A percentile compares a stretch with the other conserved stretches of the same genome.
These are phyloP conservation scores for Aspergillus transmontanensis DNA, from an alignment of 2,329 filamentous ascomycete genomes.

Conservation along the genomic window DNA sequence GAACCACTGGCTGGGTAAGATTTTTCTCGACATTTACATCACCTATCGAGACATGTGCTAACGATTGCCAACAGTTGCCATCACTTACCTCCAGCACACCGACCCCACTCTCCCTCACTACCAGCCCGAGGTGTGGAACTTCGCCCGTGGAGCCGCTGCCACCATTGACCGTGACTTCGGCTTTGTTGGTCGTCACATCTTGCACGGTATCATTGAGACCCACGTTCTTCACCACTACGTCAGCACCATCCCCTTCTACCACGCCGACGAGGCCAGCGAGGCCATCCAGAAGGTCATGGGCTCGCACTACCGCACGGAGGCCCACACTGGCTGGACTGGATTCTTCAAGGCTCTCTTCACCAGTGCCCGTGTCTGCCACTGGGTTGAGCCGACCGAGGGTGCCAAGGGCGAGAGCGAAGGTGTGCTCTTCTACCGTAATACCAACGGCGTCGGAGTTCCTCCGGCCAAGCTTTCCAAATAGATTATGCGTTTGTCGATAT, in stretches of 20 bases:
- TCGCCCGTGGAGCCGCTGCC: conserved; percentile 86
- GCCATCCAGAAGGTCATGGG: conserved; percentile 97
- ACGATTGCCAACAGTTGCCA: conserved; percentile 67
- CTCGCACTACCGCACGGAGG: conserved; percentile 86
- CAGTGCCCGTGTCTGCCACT: conserved; percentile 86
- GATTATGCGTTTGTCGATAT: conserved; percentile 18
- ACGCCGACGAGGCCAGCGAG: conserved; percentile 91
- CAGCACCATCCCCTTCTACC: conserved; percentile 93
- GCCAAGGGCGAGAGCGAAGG: conserved; percentile 79
- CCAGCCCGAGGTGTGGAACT: conserved; percentile 83
- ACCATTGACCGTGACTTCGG: conserved; percentile 98
- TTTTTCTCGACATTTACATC: conserved; percentile 1
- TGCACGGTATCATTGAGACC: conserved; percentile 97
- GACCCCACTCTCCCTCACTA: conserved; percentile 95
- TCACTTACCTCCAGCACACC: conserved; percentile 97
- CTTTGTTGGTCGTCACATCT: conserved; percentile 85
- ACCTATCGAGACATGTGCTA: conserved; percentile 13
- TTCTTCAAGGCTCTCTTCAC: conserved; percentile 85
- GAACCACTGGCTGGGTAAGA: conserved; percentile 97
- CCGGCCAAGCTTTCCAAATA: conserved; percentile 49
- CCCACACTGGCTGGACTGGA: conserved; percentile 72
- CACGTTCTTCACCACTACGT: conserved; percentile 98
- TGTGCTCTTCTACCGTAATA: conserved; percentile 93
- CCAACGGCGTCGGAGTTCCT: conserved; percentile 76
- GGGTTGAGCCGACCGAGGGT: conserved; percentile 88